Evolutionary conservation across 306 rosid genomes (phyloP).

Genomic region (Vigna hirtella): DNA sequence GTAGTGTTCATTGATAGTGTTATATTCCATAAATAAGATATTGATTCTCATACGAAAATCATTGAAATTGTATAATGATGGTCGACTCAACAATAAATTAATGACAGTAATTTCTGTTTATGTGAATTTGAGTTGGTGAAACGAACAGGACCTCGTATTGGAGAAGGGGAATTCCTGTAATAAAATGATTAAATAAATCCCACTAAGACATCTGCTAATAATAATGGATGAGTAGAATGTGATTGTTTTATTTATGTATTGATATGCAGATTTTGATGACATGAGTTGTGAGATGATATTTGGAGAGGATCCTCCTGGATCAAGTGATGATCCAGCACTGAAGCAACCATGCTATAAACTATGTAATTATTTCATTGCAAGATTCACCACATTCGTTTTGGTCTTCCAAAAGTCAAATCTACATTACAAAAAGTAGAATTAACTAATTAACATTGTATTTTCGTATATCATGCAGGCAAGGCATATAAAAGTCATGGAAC

Average conservation of each 20-base stretch:
- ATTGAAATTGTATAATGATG: constrained; percentile 41
- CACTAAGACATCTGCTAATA: not conserved
- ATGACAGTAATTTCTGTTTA: not conserved
- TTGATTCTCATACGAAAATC: constrained; percentile 22
- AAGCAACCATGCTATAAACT: constrained; percentile 89
- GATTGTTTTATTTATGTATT: constrained; percentile 33
- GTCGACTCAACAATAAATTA: constrained; percentile 6
- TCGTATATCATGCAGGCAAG: constrained; percentile 72
- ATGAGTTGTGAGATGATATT: constrained; percentile 97
- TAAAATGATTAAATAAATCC: constrained; percentile 23
- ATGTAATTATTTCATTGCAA: constrained; percentile 58
- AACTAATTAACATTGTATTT: constrained; percentile 20
- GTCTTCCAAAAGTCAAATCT: not conserved
- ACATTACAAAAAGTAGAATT: not conserved
- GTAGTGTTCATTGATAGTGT: constrained; percentile 32
- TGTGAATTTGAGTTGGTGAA: constrained; percentile 26
- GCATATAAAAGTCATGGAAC: constrained; percentile 62
- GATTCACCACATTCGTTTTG: constrained; percentile 12
- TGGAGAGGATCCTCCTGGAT: constrained; percentile 84
- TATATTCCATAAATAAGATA: constrained; percentile 28
- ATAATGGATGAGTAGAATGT: constrained; percentile 29
- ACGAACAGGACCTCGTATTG: constrained; percentile 23
- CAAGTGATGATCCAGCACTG: constrained; percentile 79
- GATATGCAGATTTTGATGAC: constrained; percentile 89
- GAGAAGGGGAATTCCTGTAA: constrained; percentile 19